A percentile compares a stretch with the other conserved stretches of the same genome.
These are phyloP conservation scores for Tetrahymena borealis DNA, from an alignment of 73 alveolate species.

Conservation along the genomic window DNA sequence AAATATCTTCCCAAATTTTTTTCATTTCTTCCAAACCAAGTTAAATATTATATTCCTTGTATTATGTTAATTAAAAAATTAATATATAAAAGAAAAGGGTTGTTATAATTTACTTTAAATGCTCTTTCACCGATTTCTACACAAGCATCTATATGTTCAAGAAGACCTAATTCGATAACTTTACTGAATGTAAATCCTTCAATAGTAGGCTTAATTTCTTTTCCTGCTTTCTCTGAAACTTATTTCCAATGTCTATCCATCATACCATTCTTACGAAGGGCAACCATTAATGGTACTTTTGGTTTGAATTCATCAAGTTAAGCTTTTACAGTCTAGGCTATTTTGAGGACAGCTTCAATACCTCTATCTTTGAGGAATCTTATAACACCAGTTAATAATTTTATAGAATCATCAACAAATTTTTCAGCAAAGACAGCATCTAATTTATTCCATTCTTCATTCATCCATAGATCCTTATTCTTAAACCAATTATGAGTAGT, in stretches of 20 bases:
- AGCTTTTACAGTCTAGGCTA: slow-evolving; percentile 79
- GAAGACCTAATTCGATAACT: slow-evolving; percentile 93
- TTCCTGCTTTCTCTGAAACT: slow-evolving; percentile 90
- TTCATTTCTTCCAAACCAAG: slow-evolving; percentile 70
- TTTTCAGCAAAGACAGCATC: slow-evolving; percentile 79
- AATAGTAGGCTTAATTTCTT: slow-evolving; percentile 92
- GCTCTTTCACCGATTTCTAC: slow-evolving; percentile 98
- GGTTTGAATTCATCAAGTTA: slow-evolving; percentile 95
- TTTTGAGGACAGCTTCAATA: slow-evolving; percentile 67
- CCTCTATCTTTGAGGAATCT: slow-evolving; percentile 77
- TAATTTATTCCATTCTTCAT: slow-evolving; percentile 75
- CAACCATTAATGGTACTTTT: slow-evolving; percentile 94
- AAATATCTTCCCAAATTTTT: slow-evolving; percentile 75
- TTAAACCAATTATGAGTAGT: slow-evolving; percentile 78
- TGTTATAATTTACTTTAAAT: background rate
- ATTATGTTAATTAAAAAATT: background rate
- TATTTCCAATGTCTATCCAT: slow-evolving; percentile 98
- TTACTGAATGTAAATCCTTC: slow-evolving; percentile 92
- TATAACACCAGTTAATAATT: slow-evolving; percentile 58
- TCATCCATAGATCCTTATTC: slow-evolving; percentile 65
- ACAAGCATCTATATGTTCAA: slow-evolving; percentile 83
- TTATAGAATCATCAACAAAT: slow-evolving; percentile 64
- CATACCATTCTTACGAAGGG: slow-evolving; percentile 96
- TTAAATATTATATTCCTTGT: slow-evolving; percentile 81
- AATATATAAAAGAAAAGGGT: slow-evolving; percentile 21